These are phyloP conservation scores for Cutaneotrichosporon sp. DNA, from an alignment of 1,284 basidiomycete species.

Conservation along the genomic window DNA sequence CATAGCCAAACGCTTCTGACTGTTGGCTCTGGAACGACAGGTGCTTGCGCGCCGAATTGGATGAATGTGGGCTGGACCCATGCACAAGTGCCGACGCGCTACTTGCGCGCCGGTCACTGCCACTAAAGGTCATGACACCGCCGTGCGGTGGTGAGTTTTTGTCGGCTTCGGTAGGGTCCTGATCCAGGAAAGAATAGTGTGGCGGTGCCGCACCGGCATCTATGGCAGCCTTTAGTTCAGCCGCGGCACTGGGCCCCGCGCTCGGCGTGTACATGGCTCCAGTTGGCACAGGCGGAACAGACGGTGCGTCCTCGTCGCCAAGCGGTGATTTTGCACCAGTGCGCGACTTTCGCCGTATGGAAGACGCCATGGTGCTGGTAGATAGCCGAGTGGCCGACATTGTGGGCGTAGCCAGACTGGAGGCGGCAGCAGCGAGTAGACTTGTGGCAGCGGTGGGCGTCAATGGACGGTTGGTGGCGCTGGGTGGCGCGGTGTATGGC, in stretches of 20 bases:
- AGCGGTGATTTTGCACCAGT: neutral
- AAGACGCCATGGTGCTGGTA: conserved; percentile 1
- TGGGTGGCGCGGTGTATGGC: conserved; percentile 16
- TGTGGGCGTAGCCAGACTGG: conserved; percentile 9
- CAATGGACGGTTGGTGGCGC: conserved; percentile 11
- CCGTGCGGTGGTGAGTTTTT: conserved; percentile 4
- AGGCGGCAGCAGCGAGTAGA: conserved; percentile 4
- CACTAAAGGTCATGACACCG: conserved; percentile 8
- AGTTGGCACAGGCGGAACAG: neutral
- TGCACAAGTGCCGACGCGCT: conserved; percentile 1
- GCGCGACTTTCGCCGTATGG: neutral
- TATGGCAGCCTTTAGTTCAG: conserved; percentile 6
- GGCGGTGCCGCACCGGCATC: conserved; percentile 14
- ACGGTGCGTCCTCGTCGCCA: neutral
- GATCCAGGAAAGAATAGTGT: conserved; percentile 20
- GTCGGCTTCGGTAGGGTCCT: conserved; percentile 14
- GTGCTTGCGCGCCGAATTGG: conserved; percentile 3
- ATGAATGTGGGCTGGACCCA: neutral
- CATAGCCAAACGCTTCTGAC: neutral
- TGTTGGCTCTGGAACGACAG: conserved; percentile 8
- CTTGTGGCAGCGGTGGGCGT: conserved; percentile 9
- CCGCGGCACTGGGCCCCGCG: neutral
- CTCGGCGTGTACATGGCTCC: conserved; percentile 3
- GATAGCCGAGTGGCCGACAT: conserved; percentile 4
- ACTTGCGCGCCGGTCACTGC: conserved; percentile 1